phyloP scores from a whole-genome alignment of 805 yeast species.

The Ogataea thermomethanolica region DNA sequence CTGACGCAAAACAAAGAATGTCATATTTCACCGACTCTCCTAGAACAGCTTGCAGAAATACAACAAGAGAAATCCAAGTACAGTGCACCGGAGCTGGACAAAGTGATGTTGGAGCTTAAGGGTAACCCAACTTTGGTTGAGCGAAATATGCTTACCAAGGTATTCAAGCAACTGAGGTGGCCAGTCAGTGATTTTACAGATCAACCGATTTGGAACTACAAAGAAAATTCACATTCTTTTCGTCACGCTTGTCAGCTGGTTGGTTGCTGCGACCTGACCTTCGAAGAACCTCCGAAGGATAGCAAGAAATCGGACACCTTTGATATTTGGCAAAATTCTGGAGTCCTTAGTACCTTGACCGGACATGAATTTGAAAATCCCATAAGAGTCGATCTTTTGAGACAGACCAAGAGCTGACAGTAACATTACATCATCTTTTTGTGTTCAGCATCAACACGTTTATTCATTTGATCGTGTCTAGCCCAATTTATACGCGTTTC shows the following conservation, averaged over 20 bases:
- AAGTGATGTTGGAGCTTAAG: slow-evolving; percentile 5
- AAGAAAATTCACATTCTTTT: slow-evolving; percentile 14
- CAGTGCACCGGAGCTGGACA: not conserved
- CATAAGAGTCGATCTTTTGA: not conserved
- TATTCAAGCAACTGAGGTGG: slow-evolving; percentile 19
- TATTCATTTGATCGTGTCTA: slow-evolving; percentile 1
- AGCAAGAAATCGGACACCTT: not conserved
- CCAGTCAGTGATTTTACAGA: slow-evolving; percentile 6
- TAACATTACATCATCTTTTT: too few species aligned
- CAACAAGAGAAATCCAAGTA: not conserved
- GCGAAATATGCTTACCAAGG: slow-evolving; percentile 2
- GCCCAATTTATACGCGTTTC: slow-evolving; percentile 4
- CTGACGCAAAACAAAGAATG: slow-evolving; percentile 5
- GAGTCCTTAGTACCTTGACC: not conserved
- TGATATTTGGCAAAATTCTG: slow-evolving; percentile 7
- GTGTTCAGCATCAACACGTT: not conserved
- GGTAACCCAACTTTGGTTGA: slow-evolving; percentile 19
- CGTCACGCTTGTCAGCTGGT: slow-evolving; percentile 17
- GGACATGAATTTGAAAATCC: not conserved
- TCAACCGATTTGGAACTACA: slow-evolving; percentile 17
- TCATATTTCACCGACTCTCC: not conserved
- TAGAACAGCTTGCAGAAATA: slow-evolving; percentile 1
- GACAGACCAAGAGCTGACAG: too few species aligned
- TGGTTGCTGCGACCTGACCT: slow-evolving; percentile 12
- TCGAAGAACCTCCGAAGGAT: slow-evolving; percentile 4